Evolutionary conservation across 345 rosid species (phyloP).

Genomic region (Salix koriyanagi): DNA sequence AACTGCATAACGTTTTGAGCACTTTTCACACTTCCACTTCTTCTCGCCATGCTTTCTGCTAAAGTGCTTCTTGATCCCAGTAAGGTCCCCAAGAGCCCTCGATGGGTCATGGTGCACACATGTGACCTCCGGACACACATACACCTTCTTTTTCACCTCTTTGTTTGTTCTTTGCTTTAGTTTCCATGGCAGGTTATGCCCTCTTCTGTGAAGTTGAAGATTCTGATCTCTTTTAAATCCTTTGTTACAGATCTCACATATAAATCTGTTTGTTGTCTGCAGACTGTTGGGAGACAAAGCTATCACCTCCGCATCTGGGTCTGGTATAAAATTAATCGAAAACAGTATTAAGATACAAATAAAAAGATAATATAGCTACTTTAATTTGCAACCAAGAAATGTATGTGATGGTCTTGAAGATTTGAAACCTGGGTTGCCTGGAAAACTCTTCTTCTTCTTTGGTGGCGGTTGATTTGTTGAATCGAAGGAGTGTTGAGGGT

Average conservation of each 20-base stretch:
- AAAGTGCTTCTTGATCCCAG: slow-evolving; percentile 64
- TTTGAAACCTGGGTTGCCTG: slow-evolving; percentile 52
- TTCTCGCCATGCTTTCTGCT: slow-evolving; percentile 60
- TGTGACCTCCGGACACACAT: slow-evolving; percentile 49
- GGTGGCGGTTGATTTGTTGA: slow-evolving; percentile 33
- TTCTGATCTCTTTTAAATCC: slow-evolving; percentile 67
- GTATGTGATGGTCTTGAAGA: not conserved
- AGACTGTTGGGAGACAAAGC: slow-evolving; percentile 55
- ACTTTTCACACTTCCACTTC: slow-evolving; percentile 65
- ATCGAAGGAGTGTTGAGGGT: slow-evolving; percentile 34
- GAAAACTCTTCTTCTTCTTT: slow-evolving; percentile 54
- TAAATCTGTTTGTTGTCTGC: slow-evolving; percentile 44
- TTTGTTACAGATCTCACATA: slow-evolving; percentile 63
- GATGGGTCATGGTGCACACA: slow-evolving; percentile 58
- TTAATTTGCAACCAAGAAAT: not conserved
- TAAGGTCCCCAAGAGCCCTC: slow-evolving; percentile 65
- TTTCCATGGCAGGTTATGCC: slow-evolving; percentile 68
- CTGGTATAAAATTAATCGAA: slow-evolving; percentile 22
- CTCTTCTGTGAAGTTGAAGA: slow-evolving; percentile 65
- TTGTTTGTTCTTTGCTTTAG: slow-evolving; percentile 50
- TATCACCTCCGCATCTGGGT: slow-evolving; percentile 57
- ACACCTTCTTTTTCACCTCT: slow-evolving; percentile 50
- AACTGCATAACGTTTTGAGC: slow-evolving; percentile 58
- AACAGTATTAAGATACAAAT: not conserved
- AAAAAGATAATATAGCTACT: not conserved